phyloP scores from a whole-genome alignment of 805 yeast species.

The Metschnikowia gelsemii region DNA sequence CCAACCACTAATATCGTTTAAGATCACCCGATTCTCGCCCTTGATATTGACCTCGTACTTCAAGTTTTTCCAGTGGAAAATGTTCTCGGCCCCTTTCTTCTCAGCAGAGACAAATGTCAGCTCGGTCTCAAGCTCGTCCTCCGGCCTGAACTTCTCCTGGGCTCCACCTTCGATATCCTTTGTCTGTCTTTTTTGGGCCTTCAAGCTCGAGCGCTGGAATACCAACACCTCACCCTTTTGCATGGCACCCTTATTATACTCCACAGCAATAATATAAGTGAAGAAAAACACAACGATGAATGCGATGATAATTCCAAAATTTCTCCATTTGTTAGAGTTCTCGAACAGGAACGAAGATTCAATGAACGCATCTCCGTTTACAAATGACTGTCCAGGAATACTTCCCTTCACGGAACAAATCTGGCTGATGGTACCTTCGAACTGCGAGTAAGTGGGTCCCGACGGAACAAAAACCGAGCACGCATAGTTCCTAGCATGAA shows the following conservation, averaged over 20 bases:
- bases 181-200: constrained; percentile 30
- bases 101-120: neutral
- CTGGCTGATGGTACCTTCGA: constrained; percentile 1
- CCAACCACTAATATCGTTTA: constrained; percentile 30
- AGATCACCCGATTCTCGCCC: constrained; percentile 36
- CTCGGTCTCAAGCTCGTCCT: constrained; percentile 15
- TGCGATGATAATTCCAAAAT: constrained; percentile 54
- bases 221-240: constrained; percentile 72
- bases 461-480: constrained; percentile 21
- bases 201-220: constrained; percentile 43
- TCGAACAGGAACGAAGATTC: constrained; percentile 34
- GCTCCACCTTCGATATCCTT: constrained; percentile 21
- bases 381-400: constrained; percentile 22
- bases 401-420: constrained; percentile 21
- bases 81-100: constrained; percentile 9
- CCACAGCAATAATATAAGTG: constrained; percentile 54
- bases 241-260: constrained; percentile 58
- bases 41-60: constrained; percentile 52
- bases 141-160: constrained; percentile 1
- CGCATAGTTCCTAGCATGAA: constrained; percentile 26
- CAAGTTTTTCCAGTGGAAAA: constrained; percentile 56
- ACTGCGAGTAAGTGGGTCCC: constrained; percentile 23
- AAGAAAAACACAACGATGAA: constrained; percentile 35
- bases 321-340: constrained; percentile 56
- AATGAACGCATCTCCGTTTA: constrained; percentile 33